Conservation (phyloP, 371 early-diverging fungal genomes). For the Mucor velutinosus region DNA sequence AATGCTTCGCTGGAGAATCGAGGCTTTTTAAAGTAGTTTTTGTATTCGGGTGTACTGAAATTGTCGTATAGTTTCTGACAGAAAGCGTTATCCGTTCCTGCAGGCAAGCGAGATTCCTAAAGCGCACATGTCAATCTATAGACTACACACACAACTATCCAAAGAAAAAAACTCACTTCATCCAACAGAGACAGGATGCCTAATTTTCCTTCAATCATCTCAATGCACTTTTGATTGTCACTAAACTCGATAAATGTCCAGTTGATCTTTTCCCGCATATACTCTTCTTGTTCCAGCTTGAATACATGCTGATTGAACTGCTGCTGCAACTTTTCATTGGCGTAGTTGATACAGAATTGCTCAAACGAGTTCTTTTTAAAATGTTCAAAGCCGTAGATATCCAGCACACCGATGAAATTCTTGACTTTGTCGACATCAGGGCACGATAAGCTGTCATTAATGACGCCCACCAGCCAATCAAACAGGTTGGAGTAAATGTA, state of each 20-base stretch:
- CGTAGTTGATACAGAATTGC: conserved; percentile 99
- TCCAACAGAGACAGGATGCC: conserved; percentile 96
- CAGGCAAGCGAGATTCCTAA: conserved; percentile 85
- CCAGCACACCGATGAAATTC: conserved; percentile 92
- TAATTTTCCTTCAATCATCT: conserved; percentile 93
- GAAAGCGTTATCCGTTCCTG: conserved; percentile 82
- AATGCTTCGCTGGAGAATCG: conserved; percentile 84
- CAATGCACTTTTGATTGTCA: conserved; percentile 99
- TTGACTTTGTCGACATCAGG: conserved; percentile 47
- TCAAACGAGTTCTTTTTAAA: conserved; percentile 98
- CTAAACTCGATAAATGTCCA: conserved; percentile 96
- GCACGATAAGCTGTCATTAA: conserved; percentile 75
- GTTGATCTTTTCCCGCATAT: conserved; percentile 90
- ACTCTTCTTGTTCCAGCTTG: conserved; percentile 95
- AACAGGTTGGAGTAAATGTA: conserved; percentile 92
- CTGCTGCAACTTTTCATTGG: conserved; percentile 97
- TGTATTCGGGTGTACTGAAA: conserved; percentile 68
- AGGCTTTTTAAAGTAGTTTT: conserved; percentile 87
- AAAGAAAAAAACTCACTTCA: conserved; percentile 80
- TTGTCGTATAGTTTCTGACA: conserved; percentile 86
- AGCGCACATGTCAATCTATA: no score
- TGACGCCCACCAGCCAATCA: conserved; percentile 88
- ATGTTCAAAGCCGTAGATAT: conserved; percentile 97
- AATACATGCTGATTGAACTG: conserved; percentile 76
- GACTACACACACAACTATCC: no score